Evolutionary conservation across 768 basidiomycete genomes (phyloP), one percentile per base, ranked within the genome.

Genomic region (Hydnomerulius pinastri): DNA sequence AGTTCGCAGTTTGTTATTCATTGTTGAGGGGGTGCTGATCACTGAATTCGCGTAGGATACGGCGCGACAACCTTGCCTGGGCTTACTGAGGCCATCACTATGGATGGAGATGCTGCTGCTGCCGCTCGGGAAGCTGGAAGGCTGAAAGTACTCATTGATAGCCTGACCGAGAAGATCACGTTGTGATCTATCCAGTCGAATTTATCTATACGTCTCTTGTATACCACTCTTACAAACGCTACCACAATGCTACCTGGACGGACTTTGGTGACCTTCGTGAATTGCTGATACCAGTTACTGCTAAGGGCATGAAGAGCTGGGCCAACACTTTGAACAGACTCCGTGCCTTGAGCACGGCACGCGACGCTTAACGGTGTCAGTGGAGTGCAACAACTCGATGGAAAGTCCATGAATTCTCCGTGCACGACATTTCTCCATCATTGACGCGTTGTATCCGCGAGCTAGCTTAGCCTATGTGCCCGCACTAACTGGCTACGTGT

Each of bases 21-120:
- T 32, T 13, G 28, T 17, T 17, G 11, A 10, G 10, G 20, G 11
- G n/a, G 21, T 41, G 10, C 28, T 27, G 23, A 40, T 18, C 21
- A 21, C 24, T 27, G 18, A 11, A 20, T 43, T 32, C 23, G 27
- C 11, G 25, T 59, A 87, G 86, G 87, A 4, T 89, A 89, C 60
- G 89, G 90, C 10, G 87, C 90, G 1, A 92, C 90, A 2, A 88
- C 89, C 1, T 73, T 92, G 51, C 91, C 90, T 0, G 88, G 77
- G n/a, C 68, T 93, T 28, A 86, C 86, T 0, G 91, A 93, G 62
- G 79, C 89, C 1, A 77, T 93, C 58, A 79, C 79, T 15, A 74
- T 86, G 37, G 89, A 93, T 46, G 73, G 78, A 57, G 85, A 91
- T 59, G 68, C 71, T 4, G 80, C 78, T 1, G 67, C 82, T 46